phyloP scores from a whole-genome alignment of 768 basidiomycete genomes.

The Xerocomellus chrysenteron region DNA sequence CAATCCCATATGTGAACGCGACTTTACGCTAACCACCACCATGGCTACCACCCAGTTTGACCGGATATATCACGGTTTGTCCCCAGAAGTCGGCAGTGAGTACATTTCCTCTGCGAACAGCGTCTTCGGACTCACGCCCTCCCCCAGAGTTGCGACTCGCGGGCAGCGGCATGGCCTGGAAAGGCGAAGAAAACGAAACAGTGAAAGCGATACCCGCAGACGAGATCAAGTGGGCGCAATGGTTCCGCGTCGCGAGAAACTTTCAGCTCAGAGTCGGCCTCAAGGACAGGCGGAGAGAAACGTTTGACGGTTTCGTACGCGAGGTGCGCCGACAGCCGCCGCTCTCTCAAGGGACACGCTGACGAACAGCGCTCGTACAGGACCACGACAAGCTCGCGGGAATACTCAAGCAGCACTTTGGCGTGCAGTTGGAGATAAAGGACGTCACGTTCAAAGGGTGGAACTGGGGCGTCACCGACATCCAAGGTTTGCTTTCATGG shows the following conservation, averaged over 20 bases:
- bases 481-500: constrained; percentile 65
- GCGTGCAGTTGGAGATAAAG: constrained; percentile 77
- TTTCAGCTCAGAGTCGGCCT: constrained; percentile 87
- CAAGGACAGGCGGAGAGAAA: constrained; percentile 72
- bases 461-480: constrained; percentile 98
- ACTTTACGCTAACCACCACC: constrained; percentile 20
- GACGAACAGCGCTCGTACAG: constrained; percentile 37
- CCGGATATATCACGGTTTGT: constrained; percentile 73
- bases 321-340: constrained; percentile 52
- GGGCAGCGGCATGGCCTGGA: constrained; percentile 92
- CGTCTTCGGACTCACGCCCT: not conserved
- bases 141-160: constrained; percentile 84
- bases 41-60: constrained; percentile 83
- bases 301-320: constrained; percentile 91
- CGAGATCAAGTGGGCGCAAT: constrained; percentile 87
- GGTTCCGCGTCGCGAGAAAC: constrained; percentile 88
- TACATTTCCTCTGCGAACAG: constrained; percentile 16
- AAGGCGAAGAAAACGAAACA: constrained; percentile 63
- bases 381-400: constrained; percentile 86
- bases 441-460: constrained; percentile 92
- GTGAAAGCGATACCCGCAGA: constrained; percentile 61
- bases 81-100: constrained; percentile 80
- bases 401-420: constrained; percentile 85
- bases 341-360: not conserved
- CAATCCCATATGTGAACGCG: constrained; percentile 30